Percentiles rank a stretch among this genome's conserved stretches.
Conservation (phyloP, 805 yeast species). For the Metschnikowia dekortorum region DNA sequence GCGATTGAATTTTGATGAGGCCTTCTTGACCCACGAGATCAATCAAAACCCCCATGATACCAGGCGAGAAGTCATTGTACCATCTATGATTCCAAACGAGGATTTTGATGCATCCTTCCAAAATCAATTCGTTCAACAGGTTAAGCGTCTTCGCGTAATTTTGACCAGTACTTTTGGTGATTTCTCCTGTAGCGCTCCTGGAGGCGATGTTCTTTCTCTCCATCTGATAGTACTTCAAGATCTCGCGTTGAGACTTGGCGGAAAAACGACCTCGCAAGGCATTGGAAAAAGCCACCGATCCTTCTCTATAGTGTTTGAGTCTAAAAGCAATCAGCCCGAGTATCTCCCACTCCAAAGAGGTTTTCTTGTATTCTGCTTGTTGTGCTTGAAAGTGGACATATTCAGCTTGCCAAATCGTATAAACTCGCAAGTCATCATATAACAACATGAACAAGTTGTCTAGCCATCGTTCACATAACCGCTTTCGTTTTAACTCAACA, state of each 20-base stretch:
- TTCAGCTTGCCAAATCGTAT: constrained; percentile 93
- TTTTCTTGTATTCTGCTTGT: constrained; percentile 70
- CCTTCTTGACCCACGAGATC: constrained; percentile 74
- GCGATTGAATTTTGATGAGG: constrained; percentile 66
- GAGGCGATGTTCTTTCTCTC: constrained; percentile 40
- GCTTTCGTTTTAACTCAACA: constrained; percentile 54
- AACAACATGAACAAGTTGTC: constrained; percentile 65
- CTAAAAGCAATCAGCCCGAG: constrained; percentile 83
- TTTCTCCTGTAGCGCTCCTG: constrained; percentile 15
- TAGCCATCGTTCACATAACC: constrained; percentile 71
- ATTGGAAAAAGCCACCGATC: constrained; percentile 73
- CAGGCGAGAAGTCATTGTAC: constrained; percentile 88
- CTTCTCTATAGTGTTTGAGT: constrained; percentile 81
- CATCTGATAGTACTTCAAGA: constrained; percentile 59
- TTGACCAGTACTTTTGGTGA: constrained; percentile 18
- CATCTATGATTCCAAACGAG: constrained; percentile 98
- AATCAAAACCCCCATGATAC: constrained; percentile 51
- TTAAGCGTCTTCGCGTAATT: constrained; percentile 37
- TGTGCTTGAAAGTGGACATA: constrained; percentile 84
- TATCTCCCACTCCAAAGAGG: constrained; percentile 88
- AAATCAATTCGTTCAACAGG: constrained; percentile 50
- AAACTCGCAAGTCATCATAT: constrained; percentile 72
- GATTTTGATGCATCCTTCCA: constrained; percentile 69
- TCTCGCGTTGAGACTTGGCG: constrained; percentile 69
- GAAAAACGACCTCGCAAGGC: constrained; percentile 76